Conservation (phyloP, 805 yeast species). For the Blastobotrys chiropterorum region DNA sequence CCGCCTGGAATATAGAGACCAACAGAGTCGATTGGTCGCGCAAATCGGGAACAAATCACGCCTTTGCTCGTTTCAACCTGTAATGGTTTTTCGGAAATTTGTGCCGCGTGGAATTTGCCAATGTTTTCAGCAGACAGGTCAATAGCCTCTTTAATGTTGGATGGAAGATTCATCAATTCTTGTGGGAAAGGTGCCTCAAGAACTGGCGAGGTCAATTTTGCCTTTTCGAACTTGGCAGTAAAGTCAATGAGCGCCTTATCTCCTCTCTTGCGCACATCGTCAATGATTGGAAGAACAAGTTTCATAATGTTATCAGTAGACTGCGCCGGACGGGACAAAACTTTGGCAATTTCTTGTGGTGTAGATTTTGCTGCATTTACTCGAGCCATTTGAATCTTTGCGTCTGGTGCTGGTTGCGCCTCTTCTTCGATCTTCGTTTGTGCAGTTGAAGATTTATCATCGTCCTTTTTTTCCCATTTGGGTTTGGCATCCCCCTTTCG, state of each 20-base stretch:
- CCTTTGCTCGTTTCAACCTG: slow-evolving; percentile 92
- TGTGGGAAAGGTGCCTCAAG: slow-evolving; percentile 82
- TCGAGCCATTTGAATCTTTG: slow-evolving; percentile 44
- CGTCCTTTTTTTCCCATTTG: slow-evolving; percentile 45
- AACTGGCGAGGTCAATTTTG: slow-evolving; percentile 62
- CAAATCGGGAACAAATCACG: slow-evolving; percentile 87
- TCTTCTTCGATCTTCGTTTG: slow-evolving; percentile 11
- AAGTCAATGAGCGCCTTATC: slow-evolving; percentile 83
- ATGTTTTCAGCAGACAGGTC: slow-evolving; percentile 88
- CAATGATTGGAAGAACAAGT: slow-evolving; percentile 83
- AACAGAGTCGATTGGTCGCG: slow-evolving; percentile 89
- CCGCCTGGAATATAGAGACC: slow-evolving; percentile 99
- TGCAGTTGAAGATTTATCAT: background rate
- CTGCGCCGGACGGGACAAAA: slow-evolving; percentile 91
- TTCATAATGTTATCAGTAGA: slow-evolving; percentile 89
- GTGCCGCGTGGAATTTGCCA: slow-evolving; percentile 89
- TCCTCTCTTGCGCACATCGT: slow-evolving; percentile 68
- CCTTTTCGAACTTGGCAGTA: slow-evolving; percentile 89
- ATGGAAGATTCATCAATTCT: slow-evolving; percentile 63
- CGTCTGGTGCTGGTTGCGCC: slow-evolving; percentile 4
- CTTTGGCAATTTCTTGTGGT: slow-evolving; percentile 45
- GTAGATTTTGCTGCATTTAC: slow-evolving; percentile 39
- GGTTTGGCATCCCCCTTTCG: slow-evolving; percentile 95
- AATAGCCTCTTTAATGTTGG: slow-evolving; percentile 74
- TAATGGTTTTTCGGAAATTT: slow-evolving; percentile 53